Conservation (phyloP, 441 rosid genomes). For the Jatropha podagrica region DNA sequence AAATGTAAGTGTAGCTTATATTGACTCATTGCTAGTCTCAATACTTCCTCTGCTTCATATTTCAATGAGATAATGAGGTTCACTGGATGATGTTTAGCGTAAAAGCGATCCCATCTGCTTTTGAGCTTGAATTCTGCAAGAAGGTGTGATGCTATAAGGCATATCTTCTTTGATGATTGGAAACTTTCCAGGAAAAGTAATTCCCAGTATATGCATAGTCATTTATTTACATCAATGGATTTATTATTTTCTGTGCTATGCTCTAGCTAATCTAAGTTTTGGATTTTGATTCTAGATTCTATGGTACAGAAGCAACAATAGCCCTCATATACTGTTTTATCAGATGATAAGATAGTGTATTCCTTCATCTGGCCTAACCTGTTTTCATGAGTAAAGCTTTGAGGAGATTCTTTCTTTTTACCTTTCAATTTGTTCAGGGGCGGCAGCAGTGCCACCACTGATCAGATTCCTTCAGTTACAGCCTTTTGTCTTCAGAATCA, state of each 20-base stretch:
- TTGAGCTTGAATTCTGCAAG: conserved; percentile 3
- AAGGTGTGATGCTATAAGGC: too few species aligned
- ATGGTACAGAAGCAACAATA: neutral
- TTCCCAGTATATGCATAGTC: neutral
- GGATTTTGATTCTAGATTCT: neutral
- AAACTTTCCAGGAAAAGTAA: neutral
- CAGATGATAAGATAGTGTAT: neutral
- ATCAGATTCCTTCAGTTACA: too few species aligned
- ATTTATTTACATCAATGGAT: neutral
- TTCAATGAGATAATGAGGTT: neutral
- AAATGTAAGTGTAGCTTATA: neutral
- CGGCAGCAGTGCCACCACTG: too few species aligned
- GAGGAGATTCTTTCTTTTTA: neutral
- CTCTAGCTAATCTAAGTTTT: neutral
- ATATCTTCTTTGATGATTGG: neutral
- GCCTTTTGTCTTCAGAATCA: neutral
- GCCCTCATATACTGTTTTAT: neutral
- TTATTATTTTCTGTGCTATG: neutral
- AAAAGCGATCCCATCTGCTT: neutral
- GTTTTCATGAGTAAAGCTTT: neutral
- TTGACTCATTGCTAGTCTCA: neutral
- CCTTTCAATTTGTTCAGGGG: neutral
- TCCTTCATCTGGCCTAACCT: neutral
- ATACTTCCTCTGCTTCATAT: neutral
- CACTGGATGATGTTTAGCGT: neutral